Conservation (phyloP, 768 basidiomycete species). For the Rhizopogon vesiculosus region DNA sequence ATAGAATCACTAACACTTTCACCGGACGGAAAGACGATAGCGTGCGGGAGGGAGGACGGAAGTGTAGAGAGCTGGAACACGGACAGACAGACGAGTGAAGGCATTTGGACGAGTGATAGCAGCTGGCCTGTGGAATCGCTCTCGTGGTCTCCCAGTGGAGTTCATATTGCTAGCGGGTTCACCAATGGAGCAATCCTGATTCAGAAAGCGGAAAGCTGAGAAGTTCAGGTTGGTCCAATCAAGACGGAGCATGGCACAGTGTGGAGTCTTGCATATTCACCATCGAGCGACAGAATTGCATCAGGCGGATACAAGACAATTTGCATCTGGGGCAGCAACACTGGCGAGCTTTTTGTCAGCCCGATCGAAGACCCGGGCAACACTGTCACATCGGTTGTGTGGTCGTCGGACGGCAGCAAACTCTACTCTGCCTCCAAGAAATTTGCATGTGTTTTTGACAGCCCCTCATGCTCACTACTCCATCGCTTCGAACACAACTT, state of each 20-base stretch:
- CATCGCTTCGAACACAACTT: background rate
- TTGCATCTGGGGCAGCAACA: background rate
- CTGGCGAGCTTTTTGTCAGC: background rate
- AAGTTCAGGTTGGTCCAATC: background rate
- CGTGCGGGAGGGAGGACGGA: background rate
- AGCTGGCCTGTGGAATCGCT: background rate
- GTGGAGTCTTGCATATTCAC: no score
- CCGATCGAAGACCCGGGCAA: background rate
- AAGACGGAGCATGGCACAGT: background rate
- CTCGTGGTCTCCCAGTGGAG: background rate
- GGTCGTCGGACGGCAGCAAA: background rate
- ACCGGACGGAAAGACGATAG: background rate
- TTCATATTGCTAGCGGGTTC: background rate
- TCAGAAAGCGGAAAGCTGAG: background rate
- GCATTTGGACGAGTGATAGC: background rate
- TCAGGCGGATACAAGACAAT: no score
- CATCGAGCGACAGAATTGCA: no score
- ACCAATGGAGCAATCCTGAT: background rate
- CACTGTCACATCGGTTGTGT: background rate
- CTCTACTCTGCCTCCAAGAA: background rate
- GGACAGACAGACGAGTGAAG: background rate
- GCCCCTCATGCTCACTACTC: background rate
- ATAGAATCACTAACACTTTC: background rate
- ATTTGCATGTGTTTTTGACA: background rate
- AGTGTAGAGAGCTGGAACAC: background rate